Conservation (phyloP, 1,284 basidiomycete species). For the Naganishia liquefaciens region DNA sequence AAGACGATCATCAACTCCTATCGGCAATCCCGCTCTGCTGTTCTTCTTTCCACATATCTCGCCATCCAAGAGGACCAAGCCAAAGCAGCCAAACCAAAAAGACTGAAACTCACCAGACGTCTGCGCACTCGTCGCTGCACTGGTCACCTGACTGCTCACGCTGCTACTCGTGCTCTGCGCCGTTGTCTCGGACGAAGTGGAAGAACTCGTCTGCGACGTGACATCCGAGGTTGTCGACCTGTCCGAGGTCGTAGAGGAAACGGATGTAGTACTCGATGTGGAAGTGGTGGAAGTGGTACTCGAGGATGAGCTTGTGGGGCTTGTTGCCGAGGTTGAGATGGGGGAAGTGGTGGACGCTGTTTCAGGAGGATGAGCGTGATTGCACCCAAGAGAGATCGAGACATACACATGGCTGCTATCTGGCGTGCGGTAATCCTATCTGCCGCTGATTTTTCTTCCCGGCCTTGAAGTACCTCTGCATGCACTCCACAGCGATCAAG, state of each 20-base stretch:
- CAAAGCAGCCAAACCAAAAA: not conserved
- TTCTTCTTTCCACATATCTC: not conserved
- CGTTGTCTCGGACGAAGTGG: not conserved
- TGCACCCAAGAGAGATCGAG: not conserved
- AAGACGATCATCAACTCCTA: no score
- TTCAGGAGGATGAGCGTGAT: not conserved
- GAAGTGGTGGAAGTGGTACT: not conserved
- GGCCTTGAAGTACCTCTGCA: no score
- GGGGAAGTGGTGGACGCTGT: constrained; percentile 1
- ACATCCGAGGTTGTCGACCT: not conserved
- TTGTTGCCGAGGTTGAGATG: not conserved
- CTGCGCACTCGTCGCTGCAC: not conserved
- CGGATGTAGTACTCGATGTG: not conserved
- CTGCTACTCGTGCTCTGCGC: not conserved
- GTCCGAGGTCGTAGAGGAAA: not conserved
- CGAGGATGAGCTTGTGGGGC: not conserved
- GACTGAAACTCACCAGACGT: not conserved
- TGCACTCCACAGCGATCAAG: no score
- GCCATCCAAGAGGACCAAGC: not conserved
- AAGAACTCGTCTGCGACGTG: constrained; percentile 3
- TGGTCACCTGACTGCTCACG: not conserved
- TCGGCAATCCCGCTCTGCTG: not conserved
- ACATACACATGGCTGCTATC: constrained; percentile 7
- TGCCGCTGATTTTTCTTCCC: no score
- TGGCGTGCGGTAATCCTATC: no score